Evolutionary conservation across 345 rosid species (phyloP), one percentile per base, ranked within the genome.

Genomic region (Boechera retrofracta): DNA sequence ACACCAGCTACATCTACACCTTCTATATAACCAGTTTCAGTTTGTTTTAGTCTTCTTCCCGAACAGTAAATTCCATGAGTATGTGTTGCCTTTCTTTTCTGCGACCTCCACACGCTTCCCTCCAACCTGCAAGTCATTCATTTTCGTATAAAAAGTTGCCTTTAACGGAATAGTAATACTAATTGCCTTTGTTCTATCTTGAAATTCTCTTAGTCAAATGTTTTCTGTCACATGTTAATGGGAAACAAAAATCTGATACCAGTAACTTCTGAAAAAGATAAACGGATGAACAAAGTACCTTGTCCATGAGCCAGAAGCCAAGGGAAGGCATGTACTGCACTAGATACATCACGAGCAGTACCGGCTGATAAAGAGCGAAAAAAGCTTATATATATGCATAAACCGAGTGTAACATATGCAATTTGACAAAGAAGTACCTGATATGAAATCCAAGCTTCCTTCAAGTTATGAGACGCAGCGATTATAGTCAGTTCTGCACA

Each of bases 271-370:
- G 47, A 47, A 53, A n/a, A 13, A 51, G 21, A 60, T 51, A 6
- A 13, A 67, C 38, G 39, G 24, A 73, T 53, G 41, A 47, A 54
- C 59, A 73, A 73, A 52, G 72, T 88, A 93, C 97, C 97, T 88
- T 90, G 86, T 94, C 98, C 95, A 94, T 94, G 57, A 94, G 88
- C 97, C 96, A 92, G 74, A 84, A 87, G 79, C 97, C 98, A 48
- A 92, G 60, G 24, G 81, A 83, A 38, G 97, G 97, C 89, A 92
- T 84, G 86, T 90, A 89, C 69, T 94, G 98, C 79, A 94, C 92
- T 64, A 92, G 79, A 83, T 92, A 94, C 95, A 92, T 87, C 52
- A 94, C 93, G 36, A 86, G 86, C 28, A 94, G 85, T 38, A 94
- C 97, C 72, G 98, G 98, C 98, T 90, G 93, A 80, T 82, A 68